Base-by-base conservation (phyloP, 352 stramenopile species). In the Pythium aquatile region DNA sequence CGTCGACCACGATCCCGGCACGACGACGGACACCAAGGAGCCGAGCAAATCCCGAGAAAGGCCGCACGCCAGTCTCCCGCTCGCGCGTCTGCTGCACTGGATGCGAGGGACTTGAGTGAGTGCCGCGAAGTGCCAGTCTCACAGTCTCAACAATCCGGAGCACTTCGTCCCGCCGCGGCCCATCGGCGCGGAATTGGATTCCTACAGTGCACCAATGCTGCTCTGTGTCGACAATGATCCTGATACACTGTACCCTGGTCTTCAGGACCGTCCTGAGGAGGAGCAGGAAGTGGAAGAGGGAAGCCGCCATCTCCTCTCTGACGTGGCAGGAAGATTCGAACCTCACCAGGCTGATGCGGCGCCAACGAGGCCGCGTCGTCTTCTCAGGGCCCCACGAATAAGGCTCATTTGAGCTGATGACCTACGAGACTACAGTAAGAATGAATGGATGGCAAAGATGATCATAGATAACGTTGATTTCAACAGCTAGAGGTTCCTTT, bases 391-490 rank as follows among this genome's bases (percentile, higher is more conserved):
- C 20, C 20, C 20, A 24, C 20, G 20, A 24, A 24, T 24, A 1
- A 24, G 1, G 20, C 20, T 24, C 20, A 24, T 24, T 24, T 24
- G 20, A 24, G 20, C 20, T 24, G 20, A 24, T 24, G 20, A 24
- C 20, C 20, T 24, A 24, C 20, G 20, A 24, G 20, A 24, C 20
- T 24, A 24, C 20, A 24, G 20, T 24, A 24, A 24, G 20, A 24
- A 24, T 0, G 20, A 24, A 24, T 24, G 20, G 20, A 24, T 24
- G 20, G 20, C 20, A 24, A 24, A 24, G 20, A 24, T 53, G 20
- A 17, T 53, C 6, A 53, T 53, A 53, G 26, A 33, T 53, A 16
- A 58, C 30, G 53, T 48, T n/a, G 20, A 53, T 33, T 53, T 49
- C 17, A 24, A 24, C 20, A 24, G 46, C n/a, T 29, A 47, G 9